Base-by-base conservation (phyloP, 192 early-diverging fungal genomes). In the Diversispora epigaea region DNA sequence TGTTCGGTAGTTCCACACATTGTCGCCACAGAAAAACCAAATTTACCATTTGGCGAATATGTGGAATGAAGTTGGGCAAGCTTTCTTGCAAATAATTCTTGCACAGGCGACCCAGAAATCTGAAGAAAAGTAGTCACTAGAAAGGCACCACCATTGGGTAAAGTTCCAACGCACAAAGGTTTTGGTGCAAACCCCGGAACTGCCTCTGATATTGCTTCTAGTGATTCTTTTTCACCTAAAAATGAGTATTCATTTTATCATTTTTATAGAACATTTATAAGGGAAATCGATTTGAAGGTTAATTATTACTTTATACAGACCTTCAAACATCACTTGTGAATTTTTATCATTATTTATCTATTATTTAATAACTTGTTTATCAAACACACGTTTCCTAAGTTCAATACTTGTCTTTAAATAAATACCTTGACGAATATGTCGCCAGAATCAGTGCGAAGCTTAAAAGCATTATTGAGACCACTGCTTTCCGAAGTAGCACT, bases 1-100 rank as follows among this genome's bases (percentile, higher is more conserved):
- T 79, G 78, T 52, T 54, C 63, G 12, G 78, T 79, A 25, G 60
- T 17, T 8, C 78, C 78, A 46, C 78, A 79, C 64, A 71, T 70
- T 4, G 78, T 79, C 22, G 19, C 14, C 9, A 64, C 58, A 10
- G 64, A 45, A 71, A 79, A 79, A 14, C 78, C 78, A 40, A 77
- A 79, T 44, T 54, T 56, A 2, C 74, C 62, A 39, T 72, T 79
- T 25, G 76, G 75, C 3, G 75, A 77, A 43, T 40, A 21, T 6
- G 60, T 47, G n/a, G 57, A 52, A 64, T 79, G 78, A 32, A 79
- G 21, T 67, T 68, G 19, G 2, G 78, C 64, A 14, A 79, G 17
- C 25, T 71, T 57, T 44, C 17, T 40, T 11, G 5, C 78, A 54
- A 79, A 55, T 14, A 47, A 41, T 32, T 21, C 50, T 45, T 79